phyloP scores from a whole-genome alignment of 1,284 basidiomycete genomes.

The Ceratobasidium sp. region DNA sequence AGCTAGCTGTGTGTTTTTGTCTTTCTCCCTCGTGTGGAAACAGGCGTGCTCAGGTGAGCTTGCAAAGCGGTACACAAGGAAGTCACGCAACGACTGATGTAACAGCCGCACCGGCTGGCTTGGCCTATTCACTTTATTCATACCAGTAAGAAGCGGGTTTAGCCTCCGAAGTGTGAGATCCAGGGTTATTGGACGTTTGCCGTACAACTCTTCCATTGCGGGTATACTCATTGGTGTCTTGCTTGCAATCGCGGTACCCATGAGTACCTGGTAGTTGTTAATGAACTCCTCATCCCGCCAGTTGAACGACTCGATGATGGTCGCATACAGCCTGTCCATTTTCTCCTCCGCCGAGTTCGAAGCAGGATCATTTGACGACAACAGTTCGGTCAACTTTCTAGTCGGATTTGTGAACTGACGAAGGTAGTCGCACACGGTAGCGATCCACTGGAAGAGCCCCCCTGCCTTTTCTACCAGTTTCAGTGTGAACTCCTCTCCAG shows the following conservation, averaged over 20 bases:
- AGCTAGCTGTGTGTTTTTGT: too few relatives aligned
- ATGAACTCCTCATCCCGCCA: slow-evolving; percentile 46
- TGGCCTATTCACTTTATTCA: too few relatives aligned
- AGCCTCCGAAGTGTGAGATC: background rate
- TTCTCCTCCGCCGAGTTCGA: slow-evolving; percentile 35
- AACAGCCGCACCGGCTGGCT: too few relatives aligned
- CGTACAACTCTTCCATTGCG: background rate
- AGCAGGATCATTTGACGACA: slow-evolving; percentile 6
- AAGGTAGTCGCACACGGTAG: slow-evolving; percentile 44
- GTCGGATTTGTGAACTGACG: slow-evolving; percentile 31
- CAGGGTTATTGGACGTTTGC: too few relatives aligned
- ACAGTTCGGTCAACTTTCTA: slow-evolving; percentile 40
- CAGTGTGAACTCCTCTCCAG: slow-evolving; percentile 33
- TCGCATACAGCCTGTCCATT: slow-evolving; percentile 45
- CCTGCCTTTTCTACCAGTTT: too few relatives aligned
- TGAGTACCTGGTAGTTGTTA: slow-evolving; percentile 43
- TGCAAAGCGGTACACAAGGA: too few relatives aligned
- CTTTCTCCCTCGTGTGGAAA: too few relatives aligned
- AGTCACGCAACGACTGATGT: too few relatives aligned
- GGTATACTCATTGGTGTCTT: background rate
- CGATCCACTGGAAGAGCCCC: slow-evolving; percentile 47
- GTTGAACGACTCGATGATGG: slow-evolving; percentile 43
- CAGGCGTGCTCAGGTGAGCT: too few relatives aligned
- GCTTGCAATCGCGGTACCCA: slow-evolving; percentile 45
- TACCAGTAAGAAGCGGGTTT: too few relatives aligned